A percentile compares a stretch with the other conserved stretches of the same genome.
Evolutionary conservation across 208 protist genomes (phyloP).

Genomic region (Trichomonas vaginalis): DNA sequence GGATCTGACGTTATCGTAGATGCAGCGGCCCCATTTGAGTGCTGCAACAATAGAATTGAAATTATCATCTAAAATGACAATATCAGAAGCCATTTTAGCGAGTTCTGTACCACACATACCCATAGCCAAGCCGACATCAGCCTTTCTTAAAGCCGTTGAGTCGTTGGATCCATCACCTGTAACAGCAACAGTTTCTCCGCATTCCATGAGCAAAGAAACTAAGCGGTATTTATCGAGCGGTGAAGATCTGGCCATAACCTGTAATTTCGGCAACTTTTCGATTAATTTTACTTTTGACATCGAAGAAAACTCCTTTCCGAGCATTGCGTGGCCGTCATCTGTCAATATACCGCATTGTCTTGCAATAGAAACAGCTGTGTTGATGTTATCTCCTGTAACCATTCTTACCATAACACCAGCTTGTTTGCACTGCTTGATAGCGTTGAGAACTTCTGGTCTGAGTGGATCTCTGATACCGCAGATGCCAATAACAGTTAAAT

Average conservation of each 20-base stretch:
- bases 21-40: conserved; percentile 32
- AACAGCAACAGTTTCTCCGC: conserved; percentile 32
- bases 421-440: conserved; percentile 44
- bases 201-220: background rate
- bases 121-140: conserved; percentile 87
- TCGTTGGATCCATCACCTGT: conserved; percentile 67
- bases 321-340: conserved; percentile 11
- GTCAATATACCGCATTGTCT: conserved; percentile 12
- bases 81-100: conserved; percentile 28
- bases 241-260: conserved; percentile 10
- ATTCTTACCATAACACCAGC: conserved; percentile 68
- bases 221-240: conserved; percentile 9
- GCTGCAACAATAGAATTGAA: conserved; percentile 35
- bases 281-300: conserved; percentile 8
- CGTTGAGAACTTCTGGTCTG: conserved; percentile 35
- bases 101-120: conserved; percentile 35
- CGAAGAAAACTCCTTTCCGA: conserved; percentile 2
- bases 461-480: conserved; percentile 25
- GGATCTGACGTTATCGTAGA: conserved; percentile 37
- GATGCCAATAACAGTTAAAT: background rate
- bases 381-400: conserved; percentile 62
- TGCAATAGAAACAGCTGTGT: conserved; percentile 55
- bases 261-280: background rate
- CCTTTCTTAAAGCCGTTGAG: conserved; percentile 60
- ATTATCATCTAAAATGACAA: conserved; percentile 38